Base-by-base conservation (phyloP, 352 stramenopile species). In the Phytophthora litchii region DNA sequence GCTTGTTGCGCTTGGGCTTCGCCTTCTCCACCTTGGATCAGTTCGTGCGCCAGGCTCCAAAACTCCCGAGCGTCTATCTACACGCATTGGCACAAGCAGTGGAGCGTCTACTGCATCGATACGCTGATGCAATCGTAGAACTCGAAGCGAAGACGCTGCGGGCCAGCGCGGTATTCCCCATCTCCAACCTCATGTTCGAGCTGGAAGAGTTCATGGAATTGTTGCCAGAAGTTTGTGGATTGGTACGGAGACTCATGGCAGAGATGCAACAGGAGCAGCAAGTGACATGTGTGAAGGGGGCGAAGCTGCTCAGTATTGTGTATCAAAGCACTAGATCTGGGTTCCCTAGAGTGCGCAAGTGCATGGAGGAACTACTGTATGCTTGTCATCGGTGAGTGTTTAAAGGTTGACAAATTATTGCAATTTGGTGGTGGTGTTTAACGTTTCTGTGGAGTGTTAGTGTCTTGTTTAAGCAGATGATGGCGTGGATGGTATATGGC, bases 401-500 rank as follows among this genome's bases (percentile, higher is more conserved):
- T 25, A 20, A 50, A 21, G 13, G 12, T 45, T 45, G 23, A 27
- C 23, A 27, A 5, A n/a, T 41, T 34, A 17, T 40, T 49, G 37
- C 6, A 16, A 11, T 29, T 31, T 51, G 13, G 6, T 35, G 21
- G 6, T 48, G 44, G 32, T 25, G 51, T 36, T 50, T 55, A n/a
- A 38, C 16, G 35, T 44, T 52, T 31, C 31, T 51, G 17, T 41
- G 11, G 7, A 0, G 35, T 38, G n/a, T 44, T 59, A 89, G 78
- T 14, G 78, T 92, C 3, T 47, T 92, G 20, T 91, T 80, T 27
- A 87, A 89, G 54, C 85, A 94, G 34, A 88, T 92, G n/a, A 46
- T 92, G n/a, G 68, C 79, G 44, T 94, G 83, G 83, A 91, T 94
- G 72, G 45, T 88, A 8, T 83, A 88, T 41, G 80, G 80, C 3